A percentile compares a stretch with the other conserved stretches of the same genome.
Evolutionary conservation across 148 eudicot species (phyloP).

Genomic region (Linanthus parryae): DNA sequence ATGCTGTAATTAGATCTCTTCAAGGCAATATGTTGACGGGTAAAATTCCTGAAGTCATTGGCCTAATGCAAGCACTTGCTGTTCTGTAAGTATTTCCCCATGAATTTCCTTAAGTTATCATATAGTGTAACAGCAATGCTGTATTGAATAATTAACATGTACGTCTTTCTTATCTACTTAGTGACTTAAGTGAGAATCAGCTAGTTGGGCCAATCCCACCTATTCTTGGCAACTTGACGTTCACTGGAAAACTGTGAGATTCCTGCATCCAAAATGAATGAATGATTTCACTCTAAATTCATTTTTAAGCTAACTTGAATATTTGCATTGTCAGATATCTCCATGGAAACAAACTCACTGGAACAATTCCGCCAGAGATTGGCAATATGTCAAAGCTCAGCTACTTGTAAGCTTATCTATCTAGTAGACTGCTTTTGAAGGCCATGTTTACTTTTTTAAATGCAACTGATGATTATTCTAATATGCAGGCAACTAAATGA

Average conservation of each 20-base stretch:
- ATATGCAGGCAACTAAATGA: slow-evolving; percentile 60
- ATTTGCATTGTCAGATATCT: slow-evolving; percentile 37
- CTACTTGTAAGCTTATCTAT: slow-evolving; percentile 42
- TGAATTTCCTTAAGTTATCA: neutral
- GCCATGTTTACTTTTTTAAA: neutral
- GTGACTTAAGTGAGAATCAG: slow-evolving; percentile 68
- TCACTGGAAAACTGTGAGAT: slow-evolving; percentile 69
- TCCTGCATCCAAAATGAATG: neutral
- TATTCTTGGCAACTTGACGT: slow-evolving; percentile 59
- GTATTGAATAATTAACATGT: too few relatives aligned
- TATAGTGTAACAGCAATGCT: too few relatives aligned
- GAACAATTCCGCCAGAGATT: slow-evolving; percentile 61
- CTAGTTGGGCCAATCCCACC: slow-evolving; percentile 67
- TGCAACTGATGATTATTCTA: neutral
- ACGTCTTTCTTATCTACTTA: slow-evolving; percentile 17
- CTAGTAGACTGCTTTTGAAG: neutral
- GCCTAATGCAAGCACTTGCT: slow-evolving; percentile 71
- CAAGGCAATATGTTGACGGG: slow-evolving; percentile 58
- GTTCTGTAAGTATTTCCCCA: slow-evolving; percentile 38
- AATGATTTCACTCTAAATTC: too few relatives aligned
- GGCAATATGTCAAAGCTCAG: slow-evolving; percentile 76
- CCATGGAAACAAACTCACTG: slow-evolving; percentile 63
- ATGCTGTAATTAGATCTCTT: slow-evolving; percentile 31
- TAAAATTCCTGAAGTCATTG: slow-evolving; percentile 58
- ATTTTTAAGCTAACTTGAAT: neutral